Conservation (phyloP, 192 early-diverging fungal species). For the Cladochytrium replicatum region DNA sequence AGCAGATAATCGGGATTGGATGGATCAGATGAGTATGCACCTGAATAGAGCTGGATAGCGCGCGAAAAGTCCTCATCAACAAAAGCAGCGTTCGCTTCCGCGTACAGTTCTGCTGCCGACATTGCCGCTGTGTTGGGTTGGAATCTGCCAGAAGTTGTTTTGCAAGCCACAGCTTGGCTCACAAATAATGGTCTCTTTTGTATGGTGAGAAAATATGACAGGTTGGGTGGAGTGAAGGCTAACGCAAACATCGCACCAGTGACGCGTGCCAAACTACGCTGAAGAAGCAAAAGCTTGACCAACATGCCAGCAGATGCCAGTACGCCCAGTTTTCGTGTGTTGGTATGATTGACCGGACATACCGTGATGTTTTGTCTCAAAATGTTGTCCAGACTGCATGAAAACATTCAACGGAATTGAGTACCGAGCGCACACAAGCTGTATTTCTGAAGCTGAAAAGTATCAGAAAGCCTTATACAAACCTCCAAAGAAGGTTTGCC, state of each 20-base stretch:
- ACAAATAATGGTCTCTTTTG: slow-evolving; percentile 1
- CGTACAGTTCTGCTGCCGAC: no score
- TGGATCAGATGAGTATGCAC: slow-evolving; percentile 54
- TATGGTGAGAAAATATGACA: not conserved
- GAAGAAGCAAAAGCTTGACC: slow-evolving; percentile 90
- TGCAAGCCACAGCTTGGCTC: no score
- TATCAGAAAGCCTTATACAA: slow-evolving; percentile 80
- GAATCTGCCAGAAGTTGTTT: no score
- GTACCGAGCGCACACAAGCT: slow-evolving; percentile 76
- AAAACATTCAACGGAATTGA: slow-evolving; percentile 65
- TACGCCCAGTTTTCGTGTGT: slow-evolving; percentile 82
- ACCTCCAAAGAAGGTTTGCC: slow-evolving; percentile 51
- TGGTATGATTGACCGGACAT: slow-evolving; percentile 6
- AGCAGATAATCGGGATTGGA: slow-evolving; percentile 56
- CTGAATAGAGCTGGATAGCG: slow-evolving; percentile 57
- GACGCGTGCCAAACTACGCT: slow-evolving; percentile 59
- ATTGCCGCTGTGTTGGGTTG: no score
- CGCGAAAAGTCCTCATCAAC: slow-evolving; percentile 69
- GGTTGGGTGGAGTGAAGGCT: not conserved
- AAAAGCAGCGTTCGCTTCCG: slow-evolving; percentile 62
- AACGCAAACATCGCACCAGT: not conserved
- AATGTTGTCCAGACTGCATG: slow-evolving; percentile 74
- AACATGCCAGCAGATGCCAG: slow-evolving; percentile 71
- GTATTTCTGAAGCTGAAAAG: slow-evolving; percentile 91
- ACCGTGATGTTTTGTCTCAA: not conserved